These are phyloP conservation scores for Mucor ambiguus DNA, from an alignment of 371 early-diverging fungal genomes.

Conservation along the genomic window DNA sequence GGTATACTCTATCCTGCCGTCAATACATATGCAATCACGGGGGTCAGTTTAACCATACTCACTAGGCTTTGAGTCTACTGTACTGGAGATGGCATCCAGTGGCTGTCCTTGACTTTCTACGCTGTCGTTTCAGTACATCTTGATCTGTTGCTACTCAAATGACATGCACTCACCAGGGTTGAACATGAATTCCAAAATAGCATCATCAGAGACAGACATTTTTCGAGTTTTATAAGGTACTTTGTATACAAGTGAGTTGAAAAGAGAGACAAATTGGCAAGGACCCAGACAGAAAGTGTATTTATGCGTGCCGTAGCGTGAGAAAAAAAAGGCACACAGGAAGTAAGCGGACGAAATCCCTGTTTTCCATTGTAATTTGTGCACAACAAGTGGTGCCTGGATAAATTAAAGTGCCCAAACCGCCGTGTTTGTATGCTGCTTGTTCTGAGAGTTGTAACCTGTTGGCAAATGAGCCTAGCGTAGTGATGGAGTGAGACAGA, in stretches of 20 bases:
- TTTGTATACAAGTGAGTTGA: background rate
- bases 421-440: too few species aligned
- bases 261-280: conserved; percentile 4
- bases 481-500: too few species aligned
- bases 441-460: too few species aligned
- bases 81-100: conserved; percentile 31
- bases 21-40: background rate
- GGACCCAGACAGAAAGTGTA: background rate
- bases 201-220: conserved; percentile 40
- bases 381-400: background rate
- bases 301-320: conserved; percentile 2
- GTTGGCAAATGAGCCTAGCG: too few species aligned
- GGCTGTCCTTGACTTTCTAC: conserved; percentile 46
- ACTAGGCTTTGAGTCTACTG: conserved; percentile 34
- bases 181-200: conserved; percentile 49
- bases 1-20: conserved; percentile 18
- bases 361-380: background rate
- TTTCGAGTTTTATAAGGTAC: background rate
- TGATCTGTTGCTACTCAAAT: background rate
- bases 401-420: too few species aligned
- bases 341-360: conserved; percentile 18
- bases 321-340: conserved; percentile 24
- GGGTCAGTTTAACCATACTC: background rate
- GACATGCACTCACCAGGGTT: conserved; percentile 40
- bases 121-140: background rate